These are phyloP conservation scores for Lipomyces spencermartinsiae DNA, from an alignment of 805 yeast species.

Conservation along the genomic window DNA sequence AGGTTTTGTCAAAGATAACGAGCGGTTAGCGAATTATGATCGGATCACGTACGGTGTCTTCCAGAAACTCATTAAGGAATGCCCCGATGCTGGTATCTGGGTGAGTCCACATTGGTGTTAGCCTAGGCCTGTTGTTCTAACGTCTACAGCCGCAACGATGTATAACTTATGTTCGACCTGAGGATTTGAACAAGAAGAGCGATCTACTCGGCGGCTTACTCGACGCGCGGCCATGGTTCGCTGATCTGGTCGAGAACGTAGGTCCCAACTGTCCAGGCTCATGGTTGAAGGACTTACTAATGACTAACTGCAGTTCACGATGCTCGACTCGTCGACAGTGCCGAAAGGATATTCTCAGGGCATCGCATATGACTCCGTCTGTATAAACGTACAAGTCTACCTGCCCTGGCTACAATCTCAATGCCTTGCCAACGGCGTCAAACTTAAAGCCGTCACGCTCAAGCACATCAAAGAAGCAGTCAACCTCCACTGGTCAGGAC, in stretches of 20 bases:
- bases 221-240: slow-evolving; percentile 34
- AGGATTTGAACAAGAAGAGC: slow-evolving; percentile 21
- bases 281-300: not conserved
- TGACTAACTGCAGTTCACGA: slow-evolving; percentile 12
- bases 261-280: not conserved
- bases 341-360: slow-evolving; percentile 65
- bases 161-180: slow-evolving; percentile 24
- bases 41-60: slow-evolving; percentile 48
- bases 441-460: slow-evolving; percentile 51
- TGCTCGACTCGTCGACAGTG: slow-evolving; percentile 49
- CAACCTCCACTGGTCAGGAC: slow-evolving; percentile 47
- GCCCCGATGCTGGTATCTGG: slow-evolving; percentile 40
- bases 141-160: slow-evolving; percentile 11
- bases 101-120: not conserved
- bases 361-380: slow-evolving; percentile 58
- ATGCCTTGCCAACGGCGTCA: slow-evolving; percentile 56
- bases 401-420: slow-evolving; percentile 58
- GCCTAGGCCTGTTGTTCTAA: not conserved
- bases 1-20: slow-evolving; percentile 33
- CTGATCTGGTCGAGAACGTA: slow-evolving; percentile 29
- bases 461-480: slow-evolving; percentile 58
- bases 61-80: slow-evolving; percentile 30
- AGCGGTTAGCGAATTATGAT: slow-evolving; percentile 34
- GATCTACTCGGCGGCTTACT: slow-evolving; percentile 28
- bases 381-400: slow-evolving; percentile 65